phyloP scores from a whole-genome alignment of 495 filamentous ascomycete genomes.

The Penicillium turbatum region DNA sequence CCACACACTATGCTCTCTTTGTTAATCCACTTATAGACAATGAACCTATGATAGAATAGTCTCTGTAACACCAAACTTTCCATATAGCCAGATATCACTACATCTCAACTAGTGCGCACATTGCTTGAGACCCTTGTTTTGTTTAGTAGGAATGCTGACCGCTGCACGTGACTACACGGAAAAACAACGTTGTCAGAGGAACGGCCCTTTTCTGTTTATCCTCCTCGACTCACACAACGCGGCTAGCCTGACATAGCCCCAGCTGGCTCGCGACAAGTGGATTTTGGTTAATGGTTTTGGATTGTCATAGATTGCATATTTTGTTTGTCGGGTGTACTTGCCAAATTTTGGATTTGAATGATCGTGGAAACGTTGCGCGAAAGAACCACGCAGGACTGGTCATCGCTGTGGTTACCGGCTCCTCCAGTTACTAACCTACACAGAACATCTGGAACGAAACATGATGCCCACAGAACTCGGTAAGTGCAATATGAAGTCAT shows the following conservation, averaged over 20 bases:
- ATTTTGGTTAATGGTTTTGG: not conserved
- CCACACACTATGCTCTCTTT: not conserved
- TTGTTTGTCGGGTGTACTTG: conserved; percentile 12
- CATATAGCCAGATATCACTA: not conserved
- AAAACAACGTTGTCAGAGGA: conserved; percentile 35
- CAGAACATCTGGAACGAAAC: not conserved
- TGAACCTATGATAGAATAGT: not conserved
- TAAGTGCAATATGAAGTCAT: conserved; percentile 10
- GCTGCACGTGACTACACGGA: conserved; percentile 20
- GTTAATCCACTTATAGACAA: too few relatives aligned
- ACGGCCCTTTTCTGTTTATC: conserved; percentile 30
- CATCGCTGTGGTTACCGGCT: conserved; percentile 33
- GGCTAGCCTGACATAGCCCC: conserved; percentile 10
- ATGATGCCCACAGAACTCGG: conserved; percentile 28
- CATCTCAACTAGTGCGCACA: not conserved
- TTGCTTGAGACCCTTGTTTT: conserved; percentile 11
- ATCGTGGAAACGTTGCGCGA: not conserved
- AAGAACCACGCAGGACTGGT: conserved; percentile 17
- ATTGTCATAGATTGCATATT: conserved; percentile 12
- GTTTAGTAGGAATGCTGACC: conserved; percentile 22
- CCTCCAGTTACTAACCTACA: conserved; percentile 24
- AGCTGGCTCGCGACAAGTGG: conserved; percentile 10
- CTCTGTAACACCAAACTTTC: too few relatives aligned
- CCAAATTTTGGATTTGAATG: conserved; percentile 6
- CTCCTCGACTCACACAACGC: conserved; percentile 27